These are phyloP conservation scores for Aurantiochytrium sp. DNA, from an alignment of 108 stramenopile species.

Conservation along the genomic window DNA sequence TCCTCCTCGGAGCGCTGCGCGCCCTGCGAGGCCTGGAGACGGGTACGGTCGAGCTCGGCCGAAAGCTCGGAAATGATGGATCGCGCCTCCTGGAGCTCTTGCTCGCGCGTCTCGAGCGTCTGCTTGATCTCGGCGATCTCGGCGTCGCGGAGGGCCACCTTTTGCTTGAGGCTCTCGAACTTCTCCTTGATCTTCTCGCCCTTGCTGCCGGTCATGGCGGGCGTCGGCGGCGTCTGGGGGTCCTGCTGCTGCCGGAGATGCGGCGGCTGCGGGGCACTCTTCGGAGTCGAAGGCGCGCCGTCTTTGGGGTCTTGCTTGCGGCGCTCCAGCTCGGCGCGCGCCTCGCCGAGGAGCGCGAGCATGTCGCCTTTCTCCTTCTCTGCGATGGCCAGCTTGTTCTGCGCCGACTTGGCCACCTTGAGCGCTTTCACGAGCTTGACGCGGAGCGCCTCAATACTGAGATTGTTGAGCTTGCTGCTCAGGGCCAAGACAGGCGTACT, in stretches of 20 bases:
- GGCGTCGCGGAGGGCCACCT: background rate
- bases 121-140: background rate
- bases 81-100: background rate
- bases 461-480: background rate
- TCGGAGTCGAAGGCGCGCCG: background rate
- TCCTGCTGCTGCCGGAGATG: background rate
- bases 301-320: background rate
- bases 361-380: background rate
- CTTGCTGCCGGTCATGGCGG: background rate
- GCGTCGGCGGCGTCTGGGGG: background rate
- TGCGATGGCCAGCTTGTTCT: background rate
- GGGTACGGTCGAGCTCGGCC: background rate
- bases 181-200: conserved; percentile 27
- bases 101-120: background rate
- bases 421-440: conserved; percentile 13
- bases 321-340: background rate
- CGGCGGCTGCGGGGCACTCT: background rate
- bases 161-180: background rate
- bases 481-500: background rate
- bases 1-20: background rate
- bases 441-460: background rate
- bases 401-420: background rate
- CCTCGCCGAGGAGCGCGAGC: background rate
- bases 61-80: background rate
- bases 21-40: background rate